Percentiles rank a stretch among this genome's conserved stretches.
Evolutionary conservation across 116 monocot species (phyloP).

Genomic region (Trichopus zeylanicus): DNA sequence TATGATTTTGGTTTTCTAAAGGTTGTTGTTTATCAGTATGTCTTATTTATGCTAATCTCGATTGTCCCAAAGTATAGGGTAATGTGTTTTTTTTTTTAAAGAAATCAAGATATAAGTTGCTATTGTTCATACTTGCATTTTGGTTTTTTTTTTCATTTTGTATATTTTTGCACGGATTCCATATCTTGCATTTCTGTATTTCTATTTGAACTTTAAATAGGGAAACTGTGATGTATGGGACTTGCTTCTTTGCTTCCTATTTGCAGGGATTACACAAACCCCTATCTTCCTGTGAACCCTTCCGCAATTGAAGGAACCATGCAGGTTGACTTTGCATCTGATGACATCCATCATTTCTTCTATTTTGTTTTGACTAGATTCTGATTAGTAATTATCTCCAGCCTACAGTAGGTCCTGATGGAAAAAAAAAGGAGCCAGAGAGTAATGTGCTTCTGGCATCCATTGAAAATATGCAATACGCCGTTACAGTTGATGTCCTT

Average conservation of each 20-base stretch:
- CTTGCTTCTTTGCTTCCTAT: too few species aligned
- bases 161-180: too few species aligned
- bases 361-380: neutral
- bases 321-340: constrained; percentile 28
- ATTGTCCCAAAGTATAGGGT: too few species aligned
- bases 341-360: neutral
- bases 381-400: constrained; percentile 9
- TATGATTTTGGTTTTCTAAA: too few species aligned
- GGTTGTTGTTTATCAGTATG: too few species aligned
- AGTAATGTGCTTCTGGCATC: constrained; percentile 95
- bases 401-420: constrained; percentile 69
- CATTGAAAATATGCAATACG: constrained; percentile 87
- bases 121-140: neutral
- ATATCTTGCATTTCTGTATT: too few species aligned
- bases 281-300: constrained; percentile 65
- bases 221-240: neutral
- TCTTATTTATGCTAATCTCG: too few species aligned
- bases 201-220: neutral
- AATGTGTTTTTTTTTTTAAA: too few species aligned
- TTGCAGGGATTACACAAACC: constrained; percentile 72
- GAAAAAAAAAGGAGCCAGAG: constrained; percentile 72
- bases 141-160: too few species aligned
- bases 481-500: constrained; percentile 89
- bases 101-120: neutral
- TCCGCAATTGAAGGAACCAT: constrained; percentile 58